A percentile compares a stretch with the other conserved stretches of the same genome.
phyloP scores from a whole-genome alignment of 2,329 filamentous ascomycete species.

The Teratosphaeriaceae sp. region DNA sequence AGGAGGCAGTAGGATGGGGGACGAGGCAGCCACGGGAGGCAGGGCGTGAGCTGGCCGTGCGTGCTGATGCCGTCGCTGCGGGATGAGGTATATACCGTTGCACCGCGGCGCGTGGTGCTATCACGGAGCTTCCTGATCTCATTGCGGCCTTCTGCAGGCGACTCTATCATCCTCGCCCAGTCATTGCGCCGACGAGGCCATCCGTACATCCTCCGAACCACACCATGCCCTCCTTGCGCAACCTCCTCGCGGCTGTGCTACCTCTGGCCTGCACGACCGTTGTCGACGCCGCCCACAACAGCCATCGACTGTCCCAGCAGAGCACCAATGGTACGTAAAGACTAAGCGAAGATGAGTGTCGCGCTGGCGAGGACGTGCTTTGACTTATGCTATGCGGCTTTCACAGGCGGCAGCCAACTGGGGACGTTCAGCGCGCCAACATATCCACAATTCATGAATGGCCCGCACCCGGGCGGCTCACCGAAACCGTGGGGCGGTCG shows the following conservation, averaged over 20 bases:
- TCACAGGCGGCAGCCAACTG: slow-evolving; percentile 12
- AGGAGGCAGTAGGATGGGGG: not conserved
- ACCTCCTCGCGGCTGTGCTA: slow-evolving; percentile 6
- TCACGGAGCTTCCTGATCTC: not conserved
- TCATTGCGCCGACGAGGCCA: not conserved
- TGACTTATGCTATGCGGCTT: slow-evolving; percentile 3
- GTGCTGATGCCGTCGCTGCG: not conserved
- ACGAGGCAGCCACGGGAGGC: not conserved
- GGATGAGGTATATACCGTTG: not conserved
- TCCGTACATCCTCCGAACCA: slow-evolving; percentile 1
- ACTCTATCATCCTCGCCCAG: not conserved
- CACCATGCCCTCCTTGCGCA: slow-evolving; percentile 2
- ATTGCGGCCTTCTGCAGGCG: not conserved
- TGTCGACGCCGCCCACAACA: not conserved
- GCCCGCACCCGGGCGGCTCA: slow-evolving; percentile 12
- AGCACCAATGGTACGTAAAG: slow-evolving; percentile 4
- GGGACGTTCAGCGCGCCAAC: slow-evolving; percentile 12
- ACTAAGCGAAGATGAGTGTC: not conserved
- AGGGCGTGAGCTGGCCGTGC: not conserved
- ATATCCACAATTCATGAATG: slow-evolving; percentile 16
- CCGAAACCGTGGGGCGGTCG: slow-evolving; percentile 25
- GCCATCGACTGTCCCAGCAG: not conserved
- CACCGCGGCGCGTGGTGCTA: not conserved
- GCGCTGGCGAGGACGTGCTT: not conserved
- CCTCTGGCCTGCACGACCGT: slow-evolving; percentile 5